Evolutionary conservation across 2,329 filamentous ascomycete genomes (phyloP).

Genomic region (Penicillium sp.): DNA sequence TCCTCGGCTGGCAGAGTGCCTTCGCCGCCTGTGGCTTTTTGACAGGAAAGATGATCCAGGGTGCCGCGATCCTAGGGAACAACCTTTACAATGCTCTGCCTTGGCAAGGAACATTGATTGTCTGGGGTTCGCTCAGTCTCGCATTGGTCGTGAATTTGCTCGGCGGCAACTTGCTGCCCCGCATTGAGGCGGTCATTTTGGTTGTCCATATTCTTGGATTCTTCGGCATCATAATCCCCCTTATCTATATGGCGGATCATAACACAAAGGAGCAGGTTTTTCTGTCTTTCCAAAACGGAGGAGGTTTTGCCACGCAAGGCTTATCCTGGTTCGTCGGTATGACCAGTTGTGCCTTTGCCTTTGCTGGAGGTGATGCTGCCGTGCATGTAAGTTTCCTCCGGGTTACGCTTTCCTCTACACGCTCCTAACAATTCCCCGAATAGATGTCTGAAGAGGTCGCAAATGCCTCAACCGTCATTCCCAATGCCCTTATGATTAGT

Average conservation of each 20-base stretch:
- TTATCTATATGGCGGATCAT: conserved; percentile 44
- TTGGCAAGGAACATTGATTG: conserved; percentile 52
- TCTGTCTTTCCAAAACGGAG: conserved; percentile 47
- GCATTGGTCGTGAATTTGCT: conserved; percentile 45
- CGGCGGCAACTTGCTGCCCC: conserved; percentile 43
- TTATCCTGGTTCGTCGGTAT: conserved; percentile 44
- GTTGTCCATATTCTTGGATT: conserved; percentile 53
- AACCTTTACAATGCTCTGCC: conserved; percentile 36
- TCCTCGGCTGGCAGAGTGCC: conserved; percentile 44
- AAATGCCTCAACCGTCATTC: conserved; percentile 37
- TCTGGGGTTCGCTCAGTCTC: conserved; percentile 44
- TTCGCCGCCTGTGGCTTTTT: conserved; percentile 37
- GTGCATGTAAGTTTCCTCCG: conserved; percentile 34
- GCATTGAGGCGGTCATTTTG: conserved; percentile 49
- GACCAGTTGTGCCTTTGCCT: conserved; percentile 35
- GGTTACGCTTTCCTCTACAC: background rate
- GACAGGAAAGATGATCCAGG: conserved; percentile 35
- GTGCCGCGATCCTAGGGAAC: conserved; percentile 39
- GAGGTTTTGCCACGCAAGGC: conserved; percentile 43
- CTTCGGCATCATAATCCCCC: conserved; percentile 51
- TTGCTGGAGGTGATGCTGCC: conserved; percentile 37
- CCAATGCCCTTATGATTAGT: conserved; percentile 35
- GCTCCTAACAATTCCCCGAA: background rate
- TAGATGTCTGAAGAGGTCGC: conserved; percentile 40
- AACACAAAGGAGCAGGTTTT: conserved; percentile 47